These are phyloP conservation scores for Cytospora leucostoma DNA, from an alignment of 2,329 filamentous ascomycete species.

Conservation along the genomic window DNA sequence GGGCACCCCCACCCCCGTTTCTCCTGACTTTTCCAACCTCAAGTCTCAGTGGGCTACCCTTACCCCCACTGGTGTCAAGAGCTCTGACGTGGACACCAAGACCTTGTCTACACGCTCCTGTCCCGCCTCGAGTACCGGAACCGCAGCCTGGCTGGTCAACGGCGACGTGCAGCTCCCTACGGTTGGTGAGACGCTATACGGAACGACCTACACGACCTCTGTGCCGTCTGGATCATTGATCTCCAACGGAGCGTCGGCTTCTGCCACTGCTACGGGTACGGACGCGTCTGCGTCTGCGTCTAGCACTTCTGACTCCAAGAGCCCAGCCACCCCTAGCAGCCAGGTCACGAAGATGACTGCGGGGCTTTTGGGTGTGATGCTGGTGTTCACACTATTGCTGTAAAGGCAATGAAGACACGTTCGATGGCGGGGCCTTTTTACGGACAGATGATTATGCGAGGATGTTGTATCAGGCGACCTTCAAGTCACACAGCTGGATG, in stretches of 20 bases:
- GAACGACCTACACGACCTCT: slow-evolving; percentile 32
- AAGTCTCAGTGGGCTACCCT: slow-evolving; percentile 74
- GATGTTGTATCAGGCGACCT: background rate
- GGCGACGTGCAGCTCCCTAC: slow-evolving; percentile 70
- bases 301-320: slow-evolving; percentile 37
- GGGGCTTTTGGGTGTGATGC: slow-evolving; percentile 53
- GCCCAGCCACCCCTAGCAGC: slow-evolving; percentile 47
- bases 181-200: slow-evolving; percentile 55
- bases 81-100: slow-evolving; percentile 62
- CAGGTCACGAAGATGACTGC: slow-evolving; percentile 52
- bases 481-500: background rate
- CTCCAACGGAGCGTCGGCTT: slow-evolving; percentile 1
- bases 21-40: slow-evolving; percentile 78
- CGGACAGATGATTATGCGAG: background rate
- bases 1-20: slow-evolving; percentile 72
- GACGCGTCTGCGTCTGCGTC: slow-evolving; percentile 33
- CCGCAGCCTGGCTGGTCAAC: slow-evolving; percentile 69
- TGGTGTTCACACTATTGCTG: slow-evolving; percentile 54
- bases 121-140: slow-evolving; percentile 64
- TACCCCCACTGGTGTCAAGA: slow-evolving; percentile 67
- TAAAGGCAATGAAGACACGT: slow-evolving; percentile 33
- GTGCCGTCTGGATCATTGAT: slow-evolving; percentile 23
- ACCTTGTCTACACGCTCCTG: slow-evolving; percentile 67
- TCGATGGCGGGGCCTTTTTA: background rate
- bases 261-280: slow-evolving; percentile 32